Conservation (phyloP, 2,329 filamentous ascomycete genomes). For the Xylaria digitata region DNA sequence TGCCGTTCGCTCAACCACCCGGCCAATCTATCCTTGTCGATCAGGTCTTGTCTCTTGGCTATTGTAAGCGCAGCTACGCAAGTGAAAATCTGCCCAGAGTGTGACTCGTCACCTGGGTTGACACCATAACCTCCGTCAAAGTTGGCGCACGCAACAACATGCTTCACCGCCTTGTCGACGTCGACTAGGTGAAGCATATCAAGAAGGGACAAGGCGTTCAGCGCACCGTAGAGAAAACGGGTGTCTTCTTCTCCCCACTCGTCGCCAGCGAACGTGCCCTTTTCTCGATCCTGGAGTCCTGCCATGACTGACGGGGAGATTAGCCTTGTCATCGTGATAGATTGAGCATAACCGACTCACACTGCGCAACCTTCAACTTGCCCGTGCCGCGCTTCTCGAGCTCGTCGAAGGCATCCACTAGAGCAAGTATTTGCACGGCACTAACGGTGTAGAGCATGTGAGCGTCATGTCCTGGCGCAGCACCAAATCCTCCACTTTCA, state of each 20-base stretch:
- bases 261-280: constrained; percentile 91
- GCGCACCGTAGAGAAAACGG: constrained; percentile 88
- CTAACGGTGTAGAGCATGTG: constrained; percentile 97
- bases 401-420: constrained; percentile 84
- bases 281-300: constrained; percentile 79
- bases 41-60: constrained; percentile 80
- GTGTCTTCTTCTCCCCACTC: constrained; percentile 98
- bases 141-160: constrained; percentile 87
- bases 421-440: constrained; percentile 91
- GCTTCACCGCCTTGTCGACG: constrained; percentile 80
- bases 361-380: constrained; percentile 79
- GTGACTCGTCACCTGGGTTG: constrained; percentile 89
- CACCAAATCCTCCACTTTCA: constrained; percentile 89
- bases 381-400: constrained; percentile 78
- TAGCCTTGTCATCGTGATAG: constrained; percentile 38
- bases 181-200: constrained; percentile 78
- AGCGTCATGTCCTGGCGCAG: constrained; percentile 92
- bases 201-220: constrained; percentile 90
- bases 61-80: constrained; percentile 90
- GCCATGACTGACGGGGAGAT: constrained; percentile 72
- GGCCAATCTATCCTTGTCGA: constrained; percentile 84
- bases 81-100: constrained; percentile 95
- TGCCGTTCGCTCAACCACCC: constrained; percentile 95
- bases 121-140: constrained; percentile 95
- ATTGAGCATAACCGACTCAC: constrained; percentile 63